A percentile compares a stretch with the other conserved stretches of the same genome.
Evolutionary conservation across 192 early-diverging fungal species (phyloP).

Genomic region (Backusella morwellensis): DNA sequence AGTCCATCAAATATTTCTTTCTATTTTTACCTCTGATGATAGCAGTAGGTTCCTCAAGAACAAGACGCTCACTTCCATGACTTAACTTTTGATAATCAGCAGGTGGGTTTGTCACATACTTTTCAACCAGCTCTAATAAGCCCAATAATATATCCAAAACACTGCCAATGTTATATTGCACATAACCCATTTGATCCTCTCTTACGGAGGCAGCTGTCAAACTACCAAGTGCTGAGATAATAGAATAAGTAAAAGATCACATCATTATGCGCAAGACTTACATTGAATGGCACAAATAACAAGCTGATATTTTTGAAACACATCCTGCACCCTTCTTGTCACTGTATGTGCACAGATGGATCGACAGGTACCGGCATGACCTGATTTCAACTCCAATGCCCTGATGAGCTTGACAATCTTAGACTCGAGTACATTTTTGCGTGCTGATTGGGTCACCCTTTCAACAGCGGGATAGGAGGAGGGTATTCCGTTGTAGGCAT

Average conservation of each 20-base stretch:
- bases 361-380: background rate
- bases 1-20: too few species aligned
- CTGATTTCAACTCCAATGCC: background rate
- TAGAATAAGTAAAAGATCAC: background rate
- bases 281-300: slow-evolving; percentile 30
- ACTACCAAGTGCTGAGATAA: slow-evolving; percentile 21
- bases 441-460: background rate
- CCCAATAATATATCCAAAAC: slow-evolving; percentile 30
- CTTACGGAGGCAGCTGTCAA: slow-evolving; percentile 25
- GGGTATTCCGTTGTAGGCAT: background rate
- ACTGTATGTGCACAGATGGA: background rate
- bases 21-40: slow-evolving; percentile 17
- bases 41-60: slow-evolving; percentile 5
- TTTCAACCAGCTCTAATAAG: slow-evolving; percentile 18
- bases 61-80: background rate
- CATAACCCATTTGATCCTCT: slow-evolving; percentile 32
- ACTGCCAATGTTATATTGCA: slow-evolving; percentile 30
- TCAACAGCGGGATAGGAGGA: background rate
- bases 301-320: slow-evolving; percentile 21
- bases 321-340: slow-evolving; percentile 1
- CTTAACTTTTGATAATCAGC: background rate
- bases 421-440: background rate
- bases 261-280: background rate
- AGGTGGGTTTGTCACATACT: slow-evolving; percentile 14
- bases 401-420: background rate